Conservation (phyloP, 2,329 filamentous ascomycete species). For the Nemania serpens region DNA sequence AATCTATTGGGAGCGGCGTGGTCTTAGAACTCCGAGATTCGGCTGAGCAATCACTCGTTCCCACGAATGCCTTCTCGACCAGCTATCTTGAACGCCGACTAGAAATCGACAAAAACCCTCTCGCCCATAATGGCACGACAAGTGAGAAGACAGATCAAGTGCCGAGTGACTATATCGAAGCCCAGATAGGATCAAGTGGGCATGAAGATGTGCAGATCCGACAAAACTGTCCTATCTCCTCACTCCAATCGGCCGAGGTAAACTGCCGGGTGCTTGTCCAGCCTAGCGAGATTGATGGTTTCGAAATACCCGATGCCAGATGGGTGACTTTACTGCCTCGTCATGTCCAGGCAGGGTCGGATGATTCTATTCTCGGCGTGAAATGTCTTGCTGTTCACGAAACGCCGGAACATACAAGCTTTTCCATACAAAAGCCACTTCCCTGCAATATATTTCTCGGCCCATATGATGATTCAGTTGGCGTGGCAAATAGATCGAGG, state of each 20-base stretch:
- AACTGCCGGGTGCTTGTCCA: slow-evolving; percentile 6
- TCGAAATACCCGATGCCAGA: background rate
- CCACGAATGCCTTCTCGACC: background rate
- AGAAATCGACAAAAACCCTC: background rate
- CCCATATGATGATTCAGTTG: no score
- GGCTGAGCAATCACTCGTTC: no score
- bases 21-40: no score
- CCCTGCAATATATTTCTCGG: no score
- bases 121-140: no score
- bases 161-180: no score
- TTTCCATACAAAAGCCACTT: background rate
- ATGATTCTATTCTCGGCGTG: background rate
- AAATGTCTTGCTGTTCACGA: slow-evolving; percentile 4
- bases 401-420: background rate
- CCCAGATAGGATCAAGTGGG: background rate
- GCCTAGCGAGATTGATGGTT: background rate
- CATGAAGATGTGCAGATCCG: background rate
- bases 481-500: no score
- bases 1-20: no score
- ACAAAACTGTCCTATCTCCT: background rate
- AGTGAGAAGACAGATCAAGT: no score
- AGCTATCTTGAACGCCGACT: background rate
- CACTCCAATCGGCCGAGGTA: background rate
- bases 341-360: no score
- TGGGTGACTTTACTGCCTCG: background rate